Conservation (phyloP, 306 rosid species). For the Dryas drummondii region DNA sequence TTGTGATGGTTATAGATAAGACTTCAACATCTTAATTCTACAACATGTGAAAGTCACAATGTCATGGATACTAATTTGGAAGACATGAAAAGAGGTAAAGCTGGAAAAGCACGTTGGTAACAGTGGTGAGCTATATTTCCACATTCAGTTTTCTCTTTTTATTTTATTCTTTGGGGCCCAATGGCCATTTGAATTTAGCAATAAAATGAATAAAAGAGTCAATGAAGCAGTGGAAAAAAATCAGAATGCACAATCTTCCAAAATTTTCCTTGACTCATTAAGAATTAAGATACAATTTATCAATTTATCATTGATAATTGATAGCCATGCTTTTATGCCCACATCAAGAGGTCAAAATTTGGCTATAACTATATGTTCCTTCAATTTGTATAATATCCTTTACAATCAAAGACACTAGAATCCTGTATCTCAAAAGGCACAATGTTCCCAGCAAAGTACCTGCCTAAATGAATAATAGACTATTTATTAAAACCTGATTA, state of each 20-base stretch:
- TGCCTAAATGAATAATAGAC: background rate
- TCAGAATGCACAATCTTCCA: no score
- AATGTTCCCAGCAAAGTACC: background rate
- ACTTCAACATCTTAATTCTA: background rate
- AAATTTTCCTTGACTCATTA: no score
- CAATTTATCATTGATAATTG: no score
- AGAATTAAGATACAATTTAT: no score
- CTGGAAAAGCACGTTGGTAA: background rate
- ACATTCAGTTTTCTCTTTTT: no score
- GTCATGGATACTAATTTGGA: background rate
- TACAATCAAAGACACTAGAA: background rate
- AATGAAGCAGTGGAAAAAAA: no score
- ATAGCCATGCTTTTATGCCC: no score
- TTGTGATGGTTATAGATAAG: background rate
- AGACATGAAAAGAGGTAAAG: background rate
- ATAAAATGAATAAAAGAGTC: no score
- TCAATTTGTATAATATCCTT: background rate
- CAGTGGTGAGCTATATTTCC: background rate
- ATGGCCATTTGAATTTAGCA: no score
- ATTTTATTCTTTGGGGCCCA: no score
- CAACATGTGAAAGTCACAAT: background rate
- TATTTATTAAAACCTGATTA: background rate
- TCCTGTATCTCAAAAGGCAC: background rate
- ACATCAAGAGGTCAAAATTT: background rate
- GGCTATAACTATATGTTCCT: background rate